Conservation (phyloP, 495 filamentous ascomycete species). For the Neurospora sp. region DNA sequence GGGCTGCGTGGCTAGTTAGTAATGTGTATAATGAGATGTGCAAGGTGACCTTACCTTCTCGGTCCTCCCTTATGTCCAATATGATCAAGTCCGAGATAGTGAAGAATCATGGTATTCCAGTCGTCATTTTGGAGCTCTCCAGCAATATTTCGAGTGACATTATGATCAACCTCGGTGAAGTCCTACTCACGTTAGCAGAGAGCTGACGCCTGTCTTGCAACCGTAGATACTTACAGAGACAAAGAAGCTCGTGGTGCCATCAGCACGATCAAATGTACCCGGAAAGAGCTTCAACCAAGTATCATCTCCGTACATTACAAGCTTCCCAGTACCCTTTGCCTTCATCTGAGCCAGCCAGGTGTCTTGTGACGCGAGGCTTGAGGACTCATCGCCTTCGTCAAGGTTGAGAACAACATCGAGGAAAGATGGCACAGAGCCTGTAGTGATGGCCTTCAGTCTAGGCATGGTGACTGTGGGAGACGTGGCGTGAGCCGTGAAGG, state of each 20-base stretch:
- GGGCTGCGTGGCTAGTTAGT: constrained; percentile 40
- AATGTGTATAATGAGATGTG: no score
- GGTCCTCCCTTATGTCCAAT: constrained; percentile 96
- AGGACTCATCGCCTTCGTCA: constrained; percentile 83
- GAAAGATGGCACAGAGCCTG: constrained; percentile 92
- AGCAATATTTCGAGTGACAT: constrained; percentile 86
- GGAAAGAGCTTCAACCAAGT: constrained; percentile 98
- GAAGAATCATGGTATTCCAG: constrained; percentile 89
- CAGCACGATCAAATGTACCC: constrained; percentile 67
- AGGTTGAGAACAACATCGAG: constrained; percentile 95
- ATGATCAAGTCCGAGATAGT: constrained; percentile 94
- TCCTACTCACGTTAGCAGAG: constrained; percentile 48
- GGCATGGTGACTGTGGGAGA: constrained; percentile 98
- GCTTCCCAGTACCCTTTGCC: constrained; percentile 53
- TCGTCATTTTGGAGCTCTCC: constrained; percentile 64
- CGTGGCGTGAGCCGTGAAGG: constrained; percentile 92
- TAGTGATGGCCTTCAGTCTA: constrained; percentile 92
- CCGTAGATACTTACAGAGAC: constrained; percentile 66
- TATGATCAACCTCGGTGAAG: constrained; percentile 94
- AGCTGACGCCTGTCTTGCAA: neutral
- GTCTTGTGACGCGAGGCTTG: constrained; percentile 77
- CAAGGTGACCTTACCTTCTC: constrained; percentile 44
- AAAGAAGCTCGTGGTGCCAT: constrained; percentile 96
- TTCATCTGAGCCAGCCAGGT: constrained; percentile 93
- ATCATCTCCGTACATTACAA: constrained; percentile 96